Percentiles rank a stretch among this genome's conserved stretches.
These are phyloP conservation scores for Microcos paniculata DNA, from an alignment of 345 rosid genomes.

Conservation along the genomic window DNA sequence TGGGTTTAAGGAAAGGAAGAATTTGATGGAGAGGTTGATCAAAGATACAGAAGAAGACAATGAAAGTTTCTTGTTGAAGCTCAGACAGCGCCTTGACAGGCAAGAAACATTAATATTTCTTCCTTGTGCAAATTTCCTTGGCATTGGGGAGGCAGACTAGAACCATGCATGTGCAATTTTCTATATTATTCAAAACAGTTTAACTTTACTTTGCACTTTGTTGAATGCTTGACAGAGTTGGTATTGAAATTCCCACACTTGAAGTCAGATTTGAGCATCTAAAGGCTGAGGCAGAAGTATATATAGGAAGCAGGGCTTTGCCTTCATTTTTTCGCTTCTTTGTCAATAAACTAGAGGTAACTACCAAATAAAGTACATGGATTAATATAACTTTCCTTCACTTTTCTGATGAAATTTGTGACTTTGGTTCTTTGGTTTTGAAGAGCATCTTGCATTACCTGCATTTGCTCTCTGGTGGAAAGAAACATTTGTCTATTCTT, in stretches of 20 bases:
- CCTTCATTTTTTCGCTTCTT: slow-evolving; percentile 38
- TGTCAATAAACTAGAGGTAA: slow-evolving; percentile 29
- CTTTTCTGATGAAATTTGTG: too few species aligned
- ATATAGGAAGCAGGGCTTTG: slow-evolving; percentile 30
- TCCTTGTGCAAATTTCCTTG: neutral
- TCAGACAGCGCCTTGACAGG: slow-evolving; percentile 44
- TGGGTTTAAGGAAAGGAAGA: slow-evolving; percentile 29
- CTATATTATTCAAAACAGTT: too few species aligned
- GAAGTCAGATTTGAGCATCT: slow-evolving; percentile 47
- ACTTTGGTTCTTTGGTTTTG: neutral
- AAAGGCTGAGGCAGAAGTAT: slow-evolving; percentile 32
- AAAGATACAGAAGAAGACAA: slow-evolving; percentile 26
- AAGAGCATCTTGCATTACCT: slow-evolving; percentile 30
- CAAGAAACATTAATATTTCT: neutral
- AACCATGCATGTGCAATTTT: neutral
- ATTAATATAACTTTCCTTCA: neutral
- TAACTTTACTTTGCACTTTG: neutral
- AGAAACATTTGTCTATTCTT: slow-evolving; percentile 42
- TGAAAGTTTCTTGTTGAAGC: slow-evolving; percentile 37
- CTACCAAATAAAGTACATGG: neutral
- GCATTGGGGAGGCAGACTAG: neutral
- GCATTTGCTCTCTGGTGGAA: slow-evolving; percentile 35
- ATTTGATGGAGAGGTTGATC: slow-evolving; percentile 34
- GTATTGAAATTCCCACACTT: slow-evolving; percentile 37
- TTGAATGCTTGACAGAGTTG: slow-evolving; percentile 29